These are phyloP conservation scores for Ogataea corticis DNA, from an alignment of 805 yeast species.

Conservation along the genomic window DNA sequence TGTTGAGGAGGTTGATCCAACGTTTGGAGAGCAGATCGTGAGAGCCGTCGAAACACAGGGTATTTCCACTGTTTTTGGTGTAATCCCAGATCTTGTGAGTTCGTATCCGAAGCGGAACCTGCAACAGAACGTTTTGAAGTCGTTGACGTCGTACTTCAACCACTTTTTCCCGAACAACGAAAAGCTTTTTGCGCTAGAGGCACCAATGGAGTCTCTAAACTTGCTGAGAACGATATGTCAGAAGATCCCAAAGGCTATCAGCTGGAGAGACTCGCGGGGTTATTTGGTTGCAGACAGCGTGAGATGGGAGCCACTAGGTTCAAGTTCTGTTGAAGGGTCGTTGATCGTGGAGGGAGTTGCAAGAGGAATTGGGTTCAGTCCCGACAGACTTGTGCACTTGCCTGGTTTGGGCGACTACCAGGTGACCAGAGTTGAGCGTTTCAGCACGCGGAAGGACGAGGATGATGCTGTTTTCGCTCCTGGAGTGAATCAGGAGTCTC, in stretches of 20 bases:
- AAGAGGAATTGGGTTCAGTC: constrained; percentile 82
- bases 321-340: constrained; percentile 33
- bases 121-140: constrained; percentile 67
- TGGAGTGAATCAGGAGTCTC: constrained; percentile 50
- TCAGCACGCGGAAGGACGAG: constrained; percentile 29
- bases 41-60: constrained; percentile 93
- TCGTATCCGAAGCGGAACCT: constrained; percentile 73
- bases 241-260: constrained; percentile 77
- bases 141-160: constrained; percentile 62
- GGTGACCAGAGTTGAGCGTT: constrained; percentile 62
- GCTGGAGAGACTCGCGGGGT: constrained; percentile 94
- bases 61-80: constrained; percentile 77
- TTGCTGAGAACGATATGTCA: constrained; percentile 79
- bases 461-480: constrained; percentile 31
- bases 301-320: constrained; percentile 36
- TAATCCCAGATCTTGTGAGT: constrained; percentile 68
- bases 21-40: constrained; percentile 83
- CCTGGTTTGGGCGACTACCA: constrained; percentile 92
- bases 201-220: constrained; percentile 65
- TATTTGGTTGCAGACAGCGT: constrained; percentile 76
- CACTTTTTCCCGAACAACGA: constrained; percentile 84
- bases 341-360: constrained; percentile 78
- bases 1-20: constrained; percentile 72
- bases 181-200: constrained; percentile 70
- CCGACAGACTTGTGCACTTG: constrained; percentile 76